Percentiles rank a stretch among this genome's conserved stretches.
Evolutionary conservation across 768 basidiomycete genomes (phyloP).

Genomic region (Daedaleopsis sinensis): DNA sequence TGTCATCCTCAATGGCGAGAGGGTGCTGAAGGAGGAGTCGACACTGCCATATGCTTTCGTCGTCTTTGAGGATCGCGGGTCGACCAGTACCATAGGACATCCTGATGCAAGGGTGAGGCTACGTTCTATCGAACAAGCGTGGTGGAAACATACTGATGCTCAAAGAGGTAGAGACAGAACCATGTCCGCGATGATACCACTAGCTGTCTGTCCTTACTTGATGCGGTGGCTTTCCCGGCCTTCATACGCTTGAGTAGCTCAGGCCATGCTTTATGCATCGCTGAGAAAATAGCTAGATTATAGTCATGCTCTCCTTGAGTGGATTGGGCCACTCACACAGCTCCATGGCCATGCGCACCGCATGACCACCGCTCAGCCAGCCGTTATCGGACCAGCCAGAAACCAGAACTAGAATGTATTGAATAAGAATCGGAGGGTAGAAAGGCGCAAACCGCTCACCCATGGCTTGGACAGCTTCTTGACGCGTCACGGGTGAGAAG

Average conservation of each 20-base stretch:
- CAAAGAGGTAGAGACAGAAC: constrained; percentile 93
- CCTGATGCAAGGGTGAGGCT: constrained; percentile 43
- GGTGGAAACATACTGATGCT: constrained; percentile 75
- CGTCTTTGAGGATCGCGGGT: constrained; percentile 89
- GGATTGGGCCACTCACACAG: constrained; percentile 52
- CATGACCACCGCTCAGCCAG: constrained; percentile 95
- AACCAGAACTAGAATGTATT: constrained; percentile 63
- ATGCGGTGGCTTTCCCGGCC: constrained; percentile 54
- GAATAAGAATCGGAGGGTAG: neutral
- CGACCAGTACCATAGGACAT: constrained; percentile 95
- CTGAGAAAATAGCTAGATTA: constrained; percentile 38
- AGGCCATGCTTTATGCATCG: constrained; percentile 93
- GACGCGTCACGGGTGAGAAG: constrained; percentile 81
- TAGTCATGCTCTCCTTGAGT: neutral
- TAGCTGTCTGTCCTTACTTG: constrained; percentile 72
- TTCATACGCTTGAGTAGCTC: constrained; percentile 79
- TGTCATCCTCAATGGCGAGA: constrained; percentile 88
- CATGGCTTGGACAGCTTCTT: constrained; percentile 93
- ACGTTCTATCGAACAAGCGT: neutral
- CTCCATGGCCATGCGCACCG: constrained; percentile 97
- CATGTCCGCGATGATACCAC: constrained; percentile 85
- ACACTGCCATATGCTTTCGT: constrained; percentile 86
- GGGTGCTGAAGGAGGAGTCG: constrained; percentile 84
- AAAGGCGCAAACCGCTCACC: constrained; percentile 49
- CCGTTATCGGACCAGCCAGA: constrained; percentile 96